phyloP scores from a whole-genome alignment of 768 basidiomycete species.

The Suillus variegatus region DNA sequence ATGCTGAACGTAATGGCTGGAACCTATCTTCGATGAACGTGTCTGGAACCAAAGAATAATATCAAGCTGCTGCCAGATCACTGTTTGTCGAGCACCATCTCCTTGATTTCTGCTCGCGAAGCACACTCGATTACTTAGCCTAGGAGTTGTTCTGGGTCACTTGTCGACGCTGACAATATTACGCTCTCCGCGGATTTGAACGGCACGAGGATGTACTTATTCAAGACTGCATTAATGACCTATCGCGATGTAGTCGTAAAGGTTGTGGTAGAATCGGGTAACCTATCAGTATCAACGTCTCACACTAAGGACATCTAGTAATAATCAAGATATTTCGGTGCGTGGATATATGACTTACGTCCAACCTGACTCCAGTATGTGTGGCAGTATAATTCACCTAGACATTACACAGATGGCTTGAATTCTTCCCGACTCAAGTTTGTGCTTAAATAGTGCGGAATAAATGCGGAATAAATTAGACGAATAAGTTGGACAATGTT shows the following conservation, averaged over 20 bases:
- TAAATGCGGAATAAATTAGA: background rate
- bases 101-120: background rate
- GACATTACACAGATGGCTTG: background rate
- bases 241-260: background rate
- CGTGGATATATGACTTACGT: background rate
- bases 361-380: background rate
- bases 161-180: background rate
- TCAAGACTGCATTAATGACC: background rate
- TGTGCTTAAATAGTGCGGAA: background rate
- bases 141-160: background rate
- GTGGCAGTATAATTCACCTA: background rate
- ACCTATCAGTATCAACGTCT: background rate
- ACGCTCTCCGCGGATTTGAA: background rate
- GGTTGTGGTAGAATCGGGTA: constrained; percentile 1
- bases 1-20: background rate
- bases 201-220: background rate
- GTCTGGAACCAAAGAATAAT: background rate
- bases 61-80: background rate
- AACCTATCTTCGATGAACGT: background rate
- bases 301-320: background rate
- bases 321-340: background rate
- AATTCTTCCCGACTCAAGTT: background rate
- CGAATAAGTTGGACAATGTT: background rate
- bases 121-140: background rate
- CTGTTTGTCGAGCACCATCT: background rate